A percentile compares a stretch with the other conserved stretches of the same genome.
phyloP scores from a whole-genome alignment of 164 flowering plant genomes.

The Umbellularia californica region DNA sequence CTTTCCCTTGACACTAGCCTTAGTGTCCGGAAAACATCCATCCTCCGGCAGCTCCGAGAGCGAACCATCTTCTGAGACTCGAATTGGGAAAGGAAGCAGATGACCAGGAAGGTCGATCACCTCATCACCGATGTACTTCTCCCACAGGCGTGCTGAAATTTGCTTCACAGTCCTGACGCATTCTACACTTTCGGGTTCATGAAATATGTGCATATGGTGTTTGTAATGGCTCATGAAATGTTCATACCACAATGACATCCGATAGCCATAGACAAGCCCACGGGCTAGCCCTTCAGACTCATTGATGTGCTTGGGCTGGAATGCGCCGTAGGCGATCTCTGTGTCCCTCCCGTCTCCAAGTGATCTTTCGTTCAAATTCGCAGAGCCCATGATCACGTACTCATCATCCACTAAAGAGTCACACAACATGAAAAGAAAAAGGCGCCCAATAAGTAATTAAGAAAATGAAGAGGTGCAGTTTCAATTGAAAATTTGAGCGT shows the following conservation, averaged over 20 bases:
- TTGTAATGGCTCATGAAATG: constrained; percentile 29
- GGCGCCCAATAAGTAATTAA: background rate
- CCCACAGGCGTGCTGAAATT: constrained; percentile 45
- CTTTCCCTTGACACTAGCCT: constrained; percentile 43
- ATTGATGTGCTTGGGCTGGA: constrained; percentile 49
- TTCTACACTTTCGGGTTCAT: constrained; percentile 32
- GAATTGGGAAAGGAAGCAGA: constrained; percentile 59
- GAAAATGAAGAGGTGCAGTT: background rate
- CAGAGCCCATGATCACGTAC: constrained; percentile 72
- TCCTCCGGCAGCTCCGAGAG: constrained; percentile 26
- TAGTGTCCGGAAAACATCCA: constrained; percentile 61
- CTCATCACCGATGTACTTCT: constrained; percentile 22
- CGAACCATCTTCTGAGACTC: constrained; percentile 24
- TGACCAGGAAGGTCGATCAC: constrained; percentile 41
- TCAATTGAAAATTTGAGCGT: background rate
- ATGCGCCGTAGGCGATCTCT: constrained; percentile 79
- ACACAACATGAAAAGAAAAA: background rate
- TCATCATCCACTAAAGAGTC: constrained; percentile 65
- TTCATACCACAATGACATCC: constrained; percentile 64
- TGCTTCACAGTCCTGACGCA: constrained; percentile 40
- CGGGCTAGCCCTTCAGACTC: constrained; percentile 22
- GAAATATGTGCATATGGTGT: constrained; percentile 14
- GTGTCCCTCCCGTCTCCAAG: constrained; percentile 70
- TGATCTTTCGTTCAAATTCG: constrained; percentile 79
- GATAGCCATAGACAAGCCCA: constrained; percentile 48